Base-by-base conservation (phyloP, 768 basidiomycete species). In the Naganishia onofrii region DNA sequence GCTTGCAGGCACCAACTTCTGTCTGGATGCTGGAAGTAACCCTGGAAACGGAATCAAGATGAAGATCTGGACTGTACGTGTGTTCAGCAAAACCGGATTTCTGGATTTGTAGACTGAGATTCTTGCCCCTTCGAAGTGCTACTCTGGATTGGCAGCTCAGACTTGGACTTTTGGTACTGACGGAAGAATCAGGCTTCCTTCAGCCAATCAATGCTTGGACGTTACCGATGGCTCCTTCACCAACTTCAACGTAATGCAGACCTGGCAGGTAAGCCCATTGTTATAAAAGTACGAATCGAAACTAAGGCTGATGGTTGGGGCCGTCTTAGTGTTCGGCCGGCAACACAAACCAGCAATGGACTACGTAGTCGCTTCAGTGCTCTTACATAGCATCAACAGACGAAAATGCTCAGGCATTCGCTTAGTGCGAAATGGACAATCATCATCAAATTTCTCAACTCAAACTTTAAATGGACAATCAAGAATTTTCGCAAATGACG, bases 61-160 rank as follows among this genome's bases (percentile, higher is more conserved):
- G 64, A 77, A 75, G 70, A 73, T 77, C 63, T 76, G 74, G 74
- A 72, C 72, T 4, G 70, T 71, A 28, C 66, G 72, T 63, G 55
- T 63, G 55, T 26, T n/a, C 2, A 6, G 57, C 57, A 12, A 38
- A 21, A 28, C 12, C 54, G 8, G 42, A 5, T 67, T 5, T 12
- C 15, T 56, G 3, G n/a, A 21, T 19, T 31, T 6, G 6, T 15
- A 19, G 42, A n/a, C 70, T 38, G 53, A 66, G 13, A 19, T 15
- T 15, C 7, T n/a, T 34, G 15, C 10, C 52, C 34, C 9, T 15
- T 56, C 7, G 23, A 32, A 71, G 66, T 76, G 76, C 63, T 77
- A 76, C 67, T 31, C 66, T 19, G 72, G 74, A 15, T 32, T 73
- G 21, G 31, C 69, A 3, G 72, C 73, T 23, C 76, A 79, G 58